Base-by-base conservation (phyloP, 2,329 filamentous ascomycete genomes). In the Cladosporium austrohemisphaericum region DNA sequence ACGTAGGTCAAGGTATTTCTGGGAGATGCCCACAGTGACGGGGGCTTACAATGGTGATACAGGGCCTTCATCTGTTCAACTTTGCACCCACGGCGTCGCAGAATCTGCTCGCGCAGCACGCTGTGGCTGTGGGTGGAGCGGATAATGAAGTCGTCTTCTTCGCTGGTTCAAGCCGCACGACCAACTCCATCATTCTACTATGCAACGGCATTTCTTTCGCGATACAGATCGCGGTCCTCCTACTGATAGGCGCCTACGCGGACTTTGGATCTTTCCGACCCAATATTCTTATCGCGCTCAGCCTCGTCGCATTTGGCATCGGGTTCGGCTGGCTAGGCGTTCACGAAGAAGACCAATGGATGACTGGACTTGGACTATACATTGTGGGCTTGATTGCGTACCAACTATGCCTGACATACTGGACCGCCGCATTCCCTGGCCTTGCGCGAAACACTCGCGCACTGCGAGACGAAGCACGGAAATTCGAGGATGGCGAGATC, bases 321-420 rank as follows among this genome's bases (percentile, higher is more conserved):
- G 83, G 81, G 1, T 86, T 86, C 54, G 82, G 74, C 41, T 86
- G 83, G 80, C 65, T 86, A 1, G 82, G 81, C 16, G 81, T 86
- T 0, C 80, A 85, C 51, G 76, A 74, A 0, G 65, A 75, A 13
- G 69, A 73, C 3, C 71, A 82, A 60, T 87, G 84, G 84, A 71
- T 76, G 40, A 68, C 75, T 7, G 84, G 71, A 0, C 73, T 79
- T 0, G 83, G 76, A 0, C 63, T 87, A 13, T 86, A 86, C 61
- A 82, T 86, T 49, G 76, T 85, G 13, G 83, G 82, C 2, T 63
- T 85, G 33, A 81, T 86, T 54, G 76, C 77, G 1, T 86, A 85
- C 57, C 82, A 85, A 64, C 77, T 83, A 2, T 83, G 80, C 0
- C 68, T 85, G 41, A 85, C 83, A 0, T 86, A 85, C 62, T 86